Percentiles rank a stretch among this genome's conserved stretches.
phyloP scores from a whole-genome alignment of 106 monocot genomes.

The Dendrobium nobile region DNA sequence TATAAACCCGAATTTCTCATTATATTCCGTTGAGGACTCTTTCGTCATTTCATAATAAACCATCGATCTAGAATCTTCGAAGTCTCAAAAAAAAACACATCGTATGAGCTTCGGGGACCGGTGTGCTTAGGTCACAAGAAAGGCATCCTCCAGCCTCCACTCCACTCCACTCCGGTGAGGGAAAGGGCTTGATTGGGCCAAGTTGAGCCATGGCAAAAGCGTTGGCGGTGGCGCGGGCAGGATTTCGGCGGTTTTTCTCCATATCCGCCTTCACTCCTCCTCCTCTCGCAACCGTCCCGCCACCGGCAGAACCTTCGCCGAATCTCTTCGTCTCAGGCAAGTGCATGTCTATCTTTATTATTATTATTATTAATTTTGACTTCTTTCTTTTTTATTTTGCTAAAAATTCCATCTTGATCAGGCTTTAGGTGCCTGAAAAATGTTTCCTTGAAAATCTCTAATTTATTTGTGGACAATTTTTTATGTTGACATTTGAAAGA shows the following conservation, averaged over 20 bases:
- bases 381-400: not conserved
- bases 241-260: slow-evolving; percentile 18
- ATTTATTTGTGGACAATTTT: not conserved
- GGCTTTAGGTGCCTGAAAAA: not conserved
- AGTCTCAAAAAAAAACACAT: too few species aligned
- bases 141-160: too few species aligned
- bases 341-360: too few species aligned
- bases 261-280: slow-evolving; percentile 19
- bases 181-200: not conserved
- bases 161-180: not conserved
- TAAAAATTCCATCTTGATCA: not conserved
- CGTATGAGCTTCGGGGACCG: too few species aligned
- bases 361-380: not conserved
- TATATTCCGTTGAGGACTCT: too few species aligned
- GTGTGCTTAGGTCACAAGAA: too few species aligned
- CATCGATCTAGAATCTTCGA: too few species aligned
- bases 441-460: not conserved
- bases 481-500: not conserved
- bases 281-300: slow-evolving; percentile 12
- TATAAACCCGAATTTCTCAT: too few species aligned
- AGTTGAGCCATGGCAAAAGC: slow-evolving; percentile 6
- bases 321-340: slow-evolving; percentile 53
- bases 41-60: too few species aligned
- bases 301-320: slow-evolving; percentile 33
- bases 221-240: not conserved